Conservation (phyloP, 345 rosid species). For the Salix koriyanagi region DNA sequence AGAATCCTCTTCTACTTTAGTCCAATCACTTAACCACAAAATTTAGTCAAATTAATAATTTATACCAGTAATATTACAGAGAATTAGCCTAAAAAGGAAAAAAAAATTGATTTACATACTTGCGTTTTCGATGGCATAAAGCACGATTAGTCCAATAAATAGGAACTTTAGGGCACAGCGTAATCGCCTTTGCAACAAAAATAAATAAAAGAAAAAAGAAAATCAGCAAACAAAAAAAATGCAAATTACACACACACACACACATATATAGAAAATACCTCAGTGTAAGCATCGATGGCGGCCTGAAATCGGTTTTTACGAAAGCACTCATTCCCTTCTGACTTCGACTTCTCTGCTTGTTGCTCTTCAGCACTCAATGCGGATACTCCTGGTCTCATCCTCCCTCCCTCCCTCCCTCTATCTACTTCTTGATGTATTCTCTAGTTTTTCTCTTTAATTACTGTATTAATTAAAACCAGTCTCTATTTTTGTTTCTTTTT, state of each 20-base stretch:
- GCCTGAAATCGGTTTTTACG: slow-evolving; percentile 66
- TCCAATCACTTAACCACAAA: slow-evolving; percentile 61
- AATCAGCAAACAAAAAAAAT: neutral
- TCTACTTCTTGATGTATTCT: neutral
- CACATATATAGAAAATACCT: slow-evolving; percentile 30
- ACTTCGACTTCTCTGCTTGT: slow-evolving; percentile 67
- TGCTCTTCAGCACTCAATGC: slow-evolving; percentile 37
- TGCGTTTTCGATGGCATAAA: slow-evolving; percentile 75
- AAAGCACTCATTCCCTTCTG: slow-evolving; percentile 60
- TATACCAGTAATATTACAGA: neutral
- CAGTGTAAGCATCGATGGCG: slow-evolving; percentile 90
- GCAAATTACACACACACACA: neutral
- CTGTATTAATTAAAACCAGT: neutral
- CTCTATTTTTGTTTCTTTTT: no score
- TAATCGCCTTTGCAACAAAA: slow-evolving; percentile 54
- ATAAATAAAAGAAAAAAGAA: neutral
- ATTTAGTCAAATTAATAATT: neutral
- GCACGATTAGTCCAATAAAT: slow-evolving; percentile 95
- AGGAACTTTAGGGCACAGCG: slow-evolving; percentile 76
- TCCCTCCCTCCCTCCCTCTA: no score
- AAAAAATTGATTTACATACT: slow-evolving; percentile 43
- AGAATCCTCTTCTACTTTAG: slow-evolving; percentile 75
- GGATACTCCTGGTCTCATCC: slow-evolving; percentile 34
- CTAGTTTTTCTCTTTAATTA: neutral
- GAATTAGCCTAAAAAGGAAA: neutral